Base-by-base conservation (phyloP, 495 filamentous ascomycete genomes). In the Aeminium ludgeri region DNA sequence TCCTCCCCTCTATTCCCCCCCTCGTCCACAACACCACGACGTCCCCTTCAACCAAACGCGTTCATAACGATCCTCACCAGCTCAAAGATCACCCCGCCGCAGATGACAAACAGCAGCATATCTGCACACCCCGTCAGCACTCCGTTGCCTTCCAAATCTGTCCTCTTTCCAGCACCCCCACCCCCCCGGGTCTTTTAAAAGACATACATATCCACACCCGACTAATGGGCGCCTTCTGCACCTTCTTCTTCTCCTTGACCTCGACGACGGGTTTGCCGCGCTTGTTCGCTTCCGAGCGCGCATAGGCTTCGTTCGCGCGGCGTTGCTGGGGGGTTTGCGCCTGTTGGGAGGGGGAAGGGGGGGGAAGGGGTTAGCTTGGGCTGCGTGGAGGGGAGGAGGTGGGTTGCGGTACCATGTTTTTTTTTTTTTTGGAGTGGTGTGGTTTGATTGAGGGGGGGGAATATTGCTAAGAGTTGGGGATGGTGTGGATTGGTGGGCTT, bases 321-420 rank as follows among this genome's bases (percentile, higher is more conserved):
- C 86, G 80, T 66, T 96, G 91, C 59, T 86, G 74, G 20, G 84
- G 86, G 46, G 89, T 97, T 78, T 97, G 89, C 20, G 80, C 80
- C 86, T 97, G 50, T 44, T n/a, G n/a, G 8, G 28, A 43, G 15
- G 18, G 20, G 16, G 16, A 16, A 16, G 33, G 33, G n/a, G n/a
- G 33, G 33, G 33, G 8, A 15, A 35, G 10, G 8, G 10, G 16
- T 10, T 35, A 16, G 33, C 15, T 7, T 7, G 15, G 28, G 28
- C 8, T 30, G n/a, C 8, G 28, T 7, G n/a, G 28, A 30, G 28
- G 28, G 28, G 28, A 30, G n/a, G 7, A n/a, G 7, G n/a, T n/a
- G n/a, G n/a, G n/a, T n/a, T n/a, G n/a, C n/a, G n/a, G n/a, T n/a
- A n/a, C n/a, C n/a, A n/a, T n/a, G n/a, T n/a, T n/a, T n/a, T n/a